phyloP scores from a whole-genome alignment of 306 rosid species.

The Chamaecrista fasciculata region DNA sequence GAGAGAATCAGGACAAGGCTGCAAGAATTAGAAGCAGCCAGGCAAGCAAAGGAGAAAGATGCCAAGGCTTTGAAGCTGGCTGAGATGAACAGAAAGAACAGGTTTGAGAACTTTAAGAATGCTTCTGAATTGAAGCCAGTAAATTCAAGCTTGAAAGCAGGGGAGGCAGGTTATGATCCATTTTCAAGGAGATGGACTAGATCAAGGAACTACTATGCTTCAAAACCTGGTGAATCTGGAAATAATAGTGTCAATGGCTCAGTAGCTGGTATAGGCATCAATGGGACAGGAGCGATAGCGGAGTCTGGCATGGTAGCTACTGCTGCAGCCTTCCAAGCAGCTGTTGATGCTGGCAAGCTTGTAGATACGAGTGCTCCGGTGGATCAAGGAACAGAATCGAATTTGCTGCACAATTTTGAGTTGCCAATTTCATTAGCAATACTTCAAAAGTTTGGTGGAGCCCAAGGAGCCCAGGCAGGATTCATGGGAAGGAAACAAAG shows the following conservation, averaged over 20 bases:
- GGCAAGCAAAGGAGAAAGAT: slow-evolving; percentile 53
- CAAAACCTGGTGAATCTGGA: slow-evolving; percentile 58
- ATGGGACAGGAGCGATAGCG: slow-evolving; percentile 24
- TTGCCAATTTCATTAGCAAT: slow-evolving; percentile 75
- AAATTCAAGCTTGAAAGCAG: slow-evolving; percentile 62
- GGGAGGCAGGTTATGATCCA: slow-evolving; percentile 99
- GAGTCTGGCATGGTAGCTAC: slow-evolving; percentile 72
- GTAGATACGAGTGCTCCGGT: slow-evolving; percentile 86
- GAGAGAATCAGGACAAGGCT: slow-evolving; percentile 68
- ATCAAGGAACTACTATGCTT: slow-evolving; percentile 81
- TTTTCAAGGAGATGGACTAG: slow-evolving; percentile 98
- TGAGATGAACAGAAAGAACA: slow-evolving; percentile 93
- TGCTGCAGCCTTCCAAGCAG: slow-evolving; percentile 84
- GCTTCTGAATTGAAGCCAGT: slow-evolving; percentile 72
- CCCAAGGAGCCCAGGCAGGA: slow-evolving; percentile 75
- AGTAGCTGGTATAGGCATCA: slow-evolving; percentile 33
- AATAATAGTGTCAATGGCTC: slow-evolving; percentile 29
- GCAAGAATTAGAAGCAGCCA: slow-evolving; percentile 69
- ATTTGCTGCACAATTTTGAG: slow-evolving; percentile 75
- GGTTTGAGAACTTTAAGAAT: slow-evolving; percentile 94
- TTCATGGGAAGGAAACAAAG: slow-evolving; percentile 72
- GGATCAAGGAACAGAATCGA: slow-evolving; percentile 77
- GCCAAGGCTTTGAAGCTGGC: slow-evolving; percentile 81
- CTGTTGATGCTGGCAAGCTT: slow-evolving; percentile 90
- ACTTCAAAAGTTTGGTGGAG: slow-evolving; percentile 85